Conservation (phyloP, 495 filamentous ascomycete species). For the Melanomma pulvis-pyrius region DNA sequence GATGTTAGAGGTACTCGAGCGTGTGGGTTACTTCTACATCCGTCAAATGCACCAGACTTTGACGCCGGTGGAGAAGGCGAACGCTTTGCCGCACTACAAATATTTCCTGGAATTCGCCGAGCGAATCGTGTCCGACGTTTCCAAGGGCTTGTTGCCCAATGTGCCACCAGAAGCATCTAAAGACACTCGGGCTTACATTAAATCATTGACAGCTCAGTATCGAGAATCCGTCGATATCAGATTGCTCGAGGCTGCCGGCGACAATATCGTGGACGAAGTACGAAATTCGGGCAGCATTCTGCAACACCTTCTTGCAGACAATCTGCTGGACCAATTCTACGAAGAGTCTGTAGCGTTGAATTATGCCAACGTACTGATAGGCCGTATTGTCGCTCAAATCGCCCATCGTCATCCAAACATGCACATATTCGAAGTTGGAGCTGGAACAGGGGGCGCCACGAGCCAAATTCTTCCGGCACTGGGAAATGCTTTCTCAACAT, state of each 20-base stretch:
- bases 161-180: not conserved
- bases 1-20: not conserved
- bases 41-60: not conserved
- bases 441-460: constrained; percentile 21
- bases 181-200: not conserved
- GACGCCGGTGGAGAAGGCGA: not conserved
- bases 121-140: not conserved
- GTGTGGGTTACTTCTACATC: not conserved
- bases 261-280: not conserved
- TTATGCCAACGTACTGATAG: not conserved
- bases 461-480: not conserved
- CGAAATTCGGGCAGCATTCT: not conserved
- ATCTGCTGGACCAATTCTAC: constrained; percentile 5
- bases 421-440: constrained; percentile 22
- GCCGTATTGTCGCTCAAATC: not conserved
- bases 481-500: not conserved
- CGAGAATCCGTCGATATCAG: not conserved
- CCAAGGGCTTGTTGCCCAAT: not conserved
- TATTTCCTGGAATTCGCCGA: not conserved
- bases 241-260: not conserved
- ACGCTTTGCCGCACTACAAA: not conserved
- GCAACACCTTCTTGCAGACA: constrained; percentile 1
- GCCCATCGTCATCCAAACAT: constrained; percentile 7
- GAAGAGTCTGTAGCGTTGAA: not conserved
- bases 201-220: not conserved